These are phyloP conservation scores for Inga laurina DNA, from an alignment of 306 rosid species.

Conservation along the genomic window DNA sequence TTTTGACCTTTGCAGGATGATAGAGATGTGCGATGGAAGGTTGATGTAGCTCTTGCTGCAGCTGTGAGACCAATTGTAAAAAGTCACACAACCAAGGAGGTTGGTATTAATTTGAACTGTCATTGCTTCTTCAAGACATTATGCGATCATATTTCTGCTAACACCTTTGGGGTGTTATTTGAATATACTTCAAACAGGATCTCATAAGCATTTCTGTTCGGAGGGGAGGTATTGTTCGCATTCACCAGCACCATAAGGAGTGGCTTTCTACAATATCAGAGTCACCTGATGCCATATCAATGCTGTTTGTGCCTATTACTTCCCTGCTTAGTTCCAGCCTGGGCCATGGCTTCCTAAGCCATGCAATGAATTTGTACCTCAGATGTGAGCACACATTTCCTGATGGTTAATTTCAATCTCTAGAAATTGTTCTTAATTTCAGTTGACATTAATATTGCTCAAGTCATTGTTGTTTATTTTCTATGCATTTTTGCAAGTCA, in stretches of 20 bases:
- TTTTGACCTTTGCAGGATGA: slow-evolving; percentile 36
- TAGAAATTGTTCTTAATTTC: not conserved
- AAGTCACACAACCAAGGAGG: slow-evolving; percentile 46
- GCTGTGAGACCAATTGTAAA: slow-evolving; percentile 36
- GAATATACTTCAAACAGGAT: slow-evolving; percentile 41
- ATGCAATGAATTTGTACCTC: slow-evolving; percentile 64
- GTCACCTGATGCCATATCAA: slow-evolving; percentile 55
- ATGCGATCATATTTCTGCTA: not conserved
- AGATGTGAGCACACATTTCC: slow-evolving; percentile 49
- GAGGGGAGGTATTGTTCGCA: slow-evolving; percentile 56
- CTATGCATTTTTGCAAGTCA: not conserved
- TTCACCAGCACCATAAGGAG: slow-evolving; percentile 50
- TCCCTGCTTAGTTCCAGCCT: slow-evolving; percentile 50
- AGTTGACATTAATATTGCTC: not conserved
- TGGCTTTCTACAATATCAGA: slow-evolving; percentile 68
- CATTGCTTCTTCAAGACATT: not conserved
- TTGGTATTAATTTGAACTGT: slow-evolving; percentile 30
- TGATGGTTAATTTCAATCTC: not conserved
- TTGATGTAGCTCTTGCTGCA: slow-evolving; percentile 30
- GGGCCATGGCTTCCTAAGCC: slow-evolving; percentile 58
- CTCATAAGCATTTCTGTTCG: slow-evolving; percentile 37
- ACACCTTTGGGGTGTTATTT: not conserved
- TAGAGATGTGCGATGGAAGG: slow-evolving; percentile 33
- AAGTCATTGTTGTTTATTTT: not conserved
- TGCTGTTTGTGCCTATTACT: slow-evolving; percentile 66